Percentiles rank a stretch among this genome's conserved stretches.
phyloP scores from a whole-genome alignment of 1,284 basidiomycete genomes.

The Moesziomyces aphidis region DNA sequence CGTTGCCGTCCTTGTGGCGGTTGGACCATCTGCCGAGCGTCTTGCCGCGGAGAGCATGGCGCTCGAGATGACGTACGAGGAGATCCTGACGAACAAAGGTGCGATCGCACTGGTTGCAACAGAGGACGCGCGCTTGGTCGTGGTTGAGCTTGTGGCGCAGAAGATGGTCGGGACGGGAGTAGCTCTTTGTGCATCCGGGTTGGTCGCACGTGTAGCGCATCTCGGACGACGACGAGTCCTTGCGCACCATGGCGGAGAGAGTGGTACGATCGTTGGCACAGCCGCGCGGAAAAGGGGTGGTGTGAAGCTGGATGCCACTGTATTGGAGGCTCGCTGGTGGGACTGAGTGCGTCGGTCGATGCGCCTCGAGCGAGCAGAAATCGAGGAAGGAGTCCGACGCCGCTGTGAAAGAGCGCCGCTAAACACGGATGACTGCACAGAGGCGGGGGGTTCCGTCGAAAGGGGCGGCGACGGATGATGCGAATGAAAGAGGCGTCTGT shows the following conservation, averaged over 20 bases:
- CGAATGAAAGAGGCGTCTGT: no score
- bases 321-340: no score
- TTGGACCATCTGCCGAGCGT: constrained; percentile 57
- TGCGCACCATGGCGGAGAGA: constrained; percentile 24
- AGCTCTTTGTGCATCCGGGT: constrained; percentile 52
- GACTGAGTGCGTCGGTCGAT: no score
- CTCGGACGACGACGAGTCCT: constrained; percentile 38
- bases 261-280: neutral
- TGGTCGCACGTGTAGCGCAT: constrained; percentile 52
- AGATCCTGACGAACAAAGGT: constrained; percentile 60
- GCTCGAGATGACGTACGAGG: constrained; percentile 53
- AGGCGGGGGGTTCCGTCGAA: no score
- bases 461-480: no score
- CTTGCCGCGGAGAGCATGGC: constrained; percentile 50
- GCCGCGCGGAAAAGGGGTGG: no score
- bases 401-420: no score
- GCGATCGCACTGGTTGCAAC: constrained; percentile 55
- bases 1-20: constrained; percentile 35
- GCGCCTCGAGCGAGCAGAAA: no score
- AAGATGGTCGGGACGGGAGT: constrained; percentile 56
- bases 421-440: no score
- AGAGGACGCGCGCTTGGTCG: constrained; percentile 46
- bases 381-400: no score
- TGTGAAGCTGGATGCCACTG: no score
- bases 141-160: constrained; percentile 58